These are phyloP conservation scores for Lizonia empirigonia DNA, from an alignment of 2,329 filamentous ascomycete species.

Conservation along the genomic window DNA sequence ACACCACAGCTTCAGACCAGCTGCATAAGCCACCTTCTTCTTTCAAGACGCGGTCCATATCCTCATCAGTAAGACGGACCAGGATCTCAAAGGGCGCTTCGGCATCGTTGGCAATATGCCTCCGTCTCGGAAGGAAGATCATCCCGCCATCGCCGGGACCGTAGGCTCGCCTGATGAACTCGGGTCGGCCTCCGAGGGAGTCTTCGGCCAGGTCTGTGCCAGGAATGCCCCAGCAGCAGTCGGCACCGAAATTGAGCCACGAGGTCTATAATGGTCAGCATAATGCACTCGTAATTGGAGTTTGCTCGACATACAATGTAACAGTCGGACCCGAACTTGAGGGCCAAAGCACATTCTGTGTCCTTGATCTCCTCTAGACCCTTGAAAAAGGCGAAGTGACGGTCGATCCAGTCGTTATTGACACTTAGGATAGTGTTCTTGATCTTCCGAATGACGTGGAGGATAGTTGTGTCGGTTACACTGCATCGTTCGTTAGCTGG, in stretches of 20 bases:
- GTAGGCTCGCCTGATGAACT: conserved; percentile 42
- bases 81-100: conserved; percentile 46
- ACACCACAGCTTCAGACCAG: conserved; percentile 39
- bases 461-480: conserved; percentile 39
- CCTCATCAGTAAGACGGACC: conserved; percentile 40
- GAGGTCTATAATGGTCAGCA: conserved; percentile 26
- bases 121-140: conserved; percentile 43
- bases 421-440: conserved; percentile 36
- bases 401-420: conserved; percentile 39
- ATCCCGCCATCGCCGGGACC: conserved; percentile 42
- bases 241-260: conserved; percentile 44
- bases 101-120: conserved; percentile 23
- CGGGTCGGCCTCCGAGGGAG: conserved; percentile 38
- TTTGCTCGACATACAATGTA: conserved; percentile 29
- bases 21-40: conserved; percentile 37
- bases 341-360: conserved; percentile 37
- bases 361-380: conserved; percentile 37
- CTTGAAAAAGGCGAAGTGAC: conserved; percentile 40
- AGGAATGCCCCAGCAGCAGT: conserved; percentile 43
- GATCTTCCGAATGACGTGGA: conserved; percentile 35
- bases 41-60: conserved; percentile 39
- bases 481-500: conserved; percentile 27
- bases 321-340: conserved; percentile 40
- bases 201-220: conserved; percentile 33
- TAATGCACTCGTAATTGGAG: too few relatives aligned